Base-by-base conservation (phyloP, 306 rosid genomes). In the Albizia julibrissin region DNA sequence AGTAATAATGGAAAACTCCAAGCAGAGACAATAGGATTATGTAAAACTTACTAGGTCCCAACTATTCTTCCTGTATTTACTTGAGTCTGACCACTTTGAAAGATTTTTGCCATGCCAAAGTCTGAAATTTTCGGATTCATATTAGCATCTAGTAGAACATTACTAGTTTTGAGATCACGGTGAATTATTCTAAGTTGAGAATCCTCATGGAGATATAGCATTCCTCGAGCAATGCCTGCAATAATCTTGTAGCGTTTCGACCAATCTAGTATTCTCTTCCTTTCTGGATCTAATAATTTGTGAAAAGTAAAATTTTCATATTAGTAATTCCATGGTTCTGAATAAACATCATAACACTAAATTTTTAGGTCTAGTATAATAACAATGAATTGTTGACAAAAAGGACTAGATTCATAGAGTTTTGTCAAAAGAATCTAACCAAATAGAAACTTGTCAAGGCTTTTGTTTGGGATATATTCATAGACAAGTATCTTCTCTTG, bases 101-200 rank as follows among this genome's bases (percentile, higher is more conserved):
- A 85, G 29, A 89, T 83, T 75, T 79, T 91, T 16, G 97, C 94
- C 91, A 85, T 89, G 6, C 97, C 97, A 84, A 93, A 93, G 72
- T 91, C 97, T n/a, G 92, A 87, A 43, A 91, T 93, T 66, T 89
- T 93, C 0, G 94, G 71, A 4, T 85, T 84, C 92, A 93, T 81
- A 6, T 84, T 72, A 16, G 22, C 72, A 58, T 90, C 96, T 75
- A 91, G 62, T 13, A 93, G 47, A 66, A 93, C 58, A 69, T 91
- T 93, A 46, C 93, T 90, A 58, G 85, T 86, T 84, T 93, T 93
- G 19, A 93, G 81, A 82, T 93, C 97, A 21, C 92, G 88, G 3
- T 93, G 93, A 4, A 93, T 80, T 37, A 91, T 91, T 83, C 84
- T 87, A 49, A 91, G 82, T 1, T 82, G 86, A 16, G 94, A 93